These are phyloP conservation scores for Jaltomata sinuosa DNA, from an alignment of 257 asterid genomes.

Conservation along the genomic window DNA sequence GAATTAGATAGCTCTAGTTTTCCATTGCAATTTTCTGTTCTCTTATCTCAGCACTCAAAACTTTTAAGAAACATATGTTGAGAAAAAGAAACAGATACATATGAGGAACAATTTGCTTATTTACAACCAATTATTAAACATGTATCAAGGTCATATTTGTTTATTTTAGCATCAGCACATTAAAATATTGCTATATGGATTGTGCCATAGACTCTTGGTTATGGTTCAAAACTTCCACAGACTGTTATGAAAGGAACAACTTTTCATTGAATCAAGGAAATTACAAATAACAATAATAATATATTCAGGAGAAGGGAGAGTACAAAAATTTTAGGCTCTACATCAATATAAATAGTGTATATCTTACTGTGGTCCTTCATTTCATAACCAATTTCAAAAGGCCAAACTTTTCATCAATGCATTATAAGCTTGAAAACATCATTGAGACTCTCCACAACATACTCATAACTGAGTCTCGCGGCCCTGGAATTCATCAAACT, in stretches of 20 bases:
- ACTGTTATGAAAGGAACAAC: no score
- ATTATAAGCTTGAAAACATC: constrained; percentile 64
- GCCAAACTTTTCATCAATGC: constrained; percentile 25
- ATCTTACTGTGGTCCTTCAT: background rate
- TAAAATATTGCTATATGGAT: no score
- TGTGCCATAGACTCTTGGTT: no score
- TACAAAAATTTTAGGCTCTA: background rate
- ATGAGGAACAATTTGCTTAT: background rate
- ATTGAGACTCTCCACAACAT: constrained; percentile 51
- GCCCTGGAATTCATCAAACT: constrained; percentile 50
- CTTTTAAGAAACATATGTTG: background rate
- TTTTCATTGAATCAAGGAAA: no score
- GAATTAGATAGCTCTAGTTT: no score
- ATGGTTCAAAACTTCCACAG: no score
- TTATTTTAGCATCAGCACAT: no score
- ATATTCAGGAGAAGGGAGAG: background rate
- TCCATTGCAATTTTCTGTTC: no score
- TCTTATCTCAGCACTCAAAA: background rate
- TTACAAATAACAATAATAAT: no score
- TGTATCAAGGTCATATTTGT: background rate
- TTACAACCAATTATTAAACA: background rate
- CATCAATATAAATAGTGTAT: background rate
- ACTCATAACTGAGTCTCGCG: constrained; percentile 62
- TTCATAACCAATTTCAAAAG: background rate
- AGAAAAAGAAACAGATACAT: background rate